A percentile compares a stretch with the other conserved stretches of the same genome.
phyloP scores from a whole-genome alignment of 129 eudicot genomes.

The Flaveria sonorensis region DNA sequence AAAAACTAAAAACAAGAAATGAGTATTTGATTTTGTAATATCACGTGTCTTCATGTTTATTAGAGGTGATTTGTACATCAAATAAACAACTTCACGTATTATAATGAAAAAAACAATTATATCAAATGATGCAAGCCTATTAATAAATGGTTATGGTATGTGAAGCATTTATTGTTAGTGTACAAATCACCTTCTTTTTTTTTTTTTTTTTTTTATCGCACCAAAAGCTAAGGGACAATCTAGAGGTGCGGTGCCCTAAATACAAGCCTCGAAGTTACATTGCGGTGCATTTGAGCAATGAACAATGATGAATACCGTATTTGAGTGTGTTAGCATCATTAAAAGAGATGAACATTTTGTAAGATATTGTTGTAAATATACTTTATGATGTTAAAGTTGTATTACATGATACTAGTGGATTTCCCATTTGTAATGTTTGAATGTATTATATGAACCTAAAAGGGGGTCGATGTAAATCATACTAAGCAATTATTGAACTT shows the following conservation, averaged over 20 bases:
- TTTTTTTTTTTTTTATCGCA: neutral
- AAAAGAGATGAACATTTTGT: slow-evolving; percentile 16
- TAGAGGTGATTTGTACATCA: neutral
- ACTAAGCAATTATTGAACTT: neutral
- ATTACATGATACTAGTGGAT: neutral
- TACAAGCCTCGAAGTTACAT: slow-evolving; percentile 16
- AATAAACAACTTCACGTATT: neutral
- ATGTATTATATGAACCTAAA: too few relatives aligned
- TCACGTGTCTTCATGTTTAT: neutral
- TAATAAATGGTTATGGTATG: neutral
- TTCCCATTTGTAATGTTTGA: neutral
- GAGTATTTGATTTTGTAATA: neutral
- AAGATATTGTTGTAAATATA: neutral
- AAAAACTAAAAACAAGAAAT: neutral
- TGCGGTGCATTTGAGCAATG: slow-evolving; percentile 18
- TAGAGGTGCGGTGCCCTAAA: slow-evolving; percentile 7
- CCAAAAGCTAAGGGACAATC: slow-evolving; percentile 16
- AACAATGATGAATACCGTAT: slow-evolving; percentile 21
- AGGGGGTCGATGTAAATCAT: too few relatives aligned
- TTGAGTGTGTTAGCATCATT: slow-evolving; percentile 29
- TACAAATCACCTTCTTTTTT: neutral
- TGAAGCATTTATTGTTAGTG: neutral
- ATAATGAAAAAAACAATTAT: neutral
- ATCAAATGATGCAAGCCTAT: neutral
- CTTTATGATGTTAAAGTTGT: neutral